Evolutionary conservation across 2,329 filamentous ascomycete genomes (phyloP).

Genomic region (Aspergillus brasiliensis): DNA sequence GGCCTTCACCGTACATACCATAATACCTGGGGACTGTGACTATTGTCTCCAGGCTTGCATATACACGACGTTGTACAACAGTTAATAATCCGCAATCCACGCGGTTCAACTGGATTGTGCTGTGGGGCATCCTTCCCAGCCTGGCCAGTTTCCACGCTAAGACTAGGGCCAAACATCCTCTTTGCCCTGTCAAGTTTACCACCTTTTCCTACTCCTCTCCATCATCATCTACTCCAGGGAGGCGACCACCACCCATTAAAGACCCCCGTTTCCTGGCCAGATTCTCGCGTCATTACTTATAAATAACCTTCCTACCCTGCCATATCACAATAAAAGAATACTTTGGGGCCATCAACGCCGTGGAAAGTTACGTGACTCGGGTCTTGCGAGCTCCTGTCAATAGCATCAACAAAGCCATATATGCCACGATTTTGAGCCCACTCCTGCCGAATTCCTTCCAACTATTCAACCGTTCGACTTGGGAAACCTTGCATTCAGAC

Average conservation of each 20-base stretch:
- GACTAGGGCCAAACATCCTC: conserved; percentile 46
- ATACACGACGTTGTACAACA: conserved; percentile 10
- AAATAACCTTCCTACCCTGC: conserved; percentile 1
- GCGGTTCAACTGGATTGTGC: conserved; percentile 31
- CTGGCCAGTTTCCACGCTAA: conserved; percentile 42
- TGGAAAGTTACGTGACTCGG: conserved; percentile 22
- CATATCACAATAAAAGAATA: conserved; percentile 4
- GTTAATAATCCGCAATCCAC: conserved; percentile 26
- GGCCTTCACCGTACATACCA: conserved; percentile 14
- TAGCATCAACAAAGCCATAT: conserved; percentile 35
- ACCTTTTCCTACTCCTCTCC: conserved; percentile 27
- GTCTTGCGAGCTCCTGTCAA: conserved; percentile 29
- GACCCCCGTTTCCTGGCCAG: conserved; percentile 17
- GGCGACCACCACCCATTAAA: conserved; percentile 8
- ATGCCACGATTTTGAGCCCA: conserved; percentile 23
- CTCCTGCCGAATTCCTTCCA: conserved; percentile 20
- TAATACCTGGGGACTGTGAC: background rate
- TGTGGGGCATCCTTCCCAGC: conserved; percentile 41
- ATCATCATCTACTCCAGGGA: conserved; percentile 21
- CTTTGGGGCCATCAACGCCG: conserved; percentile 7
- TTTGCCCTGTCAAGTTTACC: conserved; percentile 41
- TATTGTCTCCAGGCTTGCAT: conserved; percentile 8
- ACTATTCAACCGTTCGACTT: conserved; percentile 19
- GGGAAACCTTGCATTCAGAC: conserved; percentile 23
- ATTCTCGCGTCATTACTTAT: conserved; percentile 23